Base-by-base conservation (phyloP, 805 yeast genomes). In the Kurtzmaniella fragi region DNA sequence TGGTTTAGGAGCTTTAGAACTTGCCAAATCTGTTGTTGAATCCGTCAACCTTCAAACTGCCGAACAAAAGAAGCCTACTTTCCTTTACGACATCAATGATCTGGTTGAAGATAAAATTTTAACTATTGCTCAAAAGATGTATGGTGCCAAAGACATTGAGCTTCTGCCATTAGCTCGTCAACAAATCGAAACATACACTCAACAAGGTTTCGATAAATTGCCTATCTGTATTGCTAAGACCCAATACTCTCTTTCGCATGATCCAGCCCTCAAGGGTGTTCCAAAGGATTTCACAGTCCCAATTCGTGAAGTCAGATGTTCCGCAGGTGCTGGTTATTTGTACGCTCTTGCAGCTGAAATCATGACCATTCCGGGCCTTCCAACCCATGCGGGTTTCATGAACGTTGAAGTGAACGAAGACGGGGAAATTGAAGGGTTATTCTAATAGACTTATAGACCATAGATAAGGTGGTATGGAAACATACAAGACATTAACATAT, bases 181-280 rank as follows among this genome's bases (percentile, higher is more conserved):
- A 55, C 89, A 89, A 67, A 81, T 91, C 49, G 88, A 82, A 45
- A 75, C 80, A 41, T 90, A 88, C 69, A 82, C 88, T 28, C 63
- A 72, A 37, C 96, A 89, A 70, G 97, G 97, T 2, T 91, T 84
- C 62, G 89, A 82, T 46, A 79, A 88, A 57, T 71, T 91, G 58
- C 99, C 98, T 42, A 82, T 91, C 52, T 91, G 99, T 68, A 85
- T 91, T 56, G 99, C 99, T 42, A 91, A 91, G 74, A 91, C 99
- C 2, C 99, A 91, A 65, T 91, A 91, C 72, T 88, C 96, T 1
- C 72, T 91, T 50, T 89, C 97, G 2, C 97, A 90, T 58, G 98
- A 91, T 64, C 89, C 98, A 32, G 70, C 78, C 16, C 75, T 93
- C 62, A 90, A 90, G 70, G 96, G 96, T 59, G 96, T 88, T 32